These are phyloP conservation scores for Euphorbia celastroides DNA, from an alignment of 441 rosid genomes.

Conservation along the genomic window DNA sequence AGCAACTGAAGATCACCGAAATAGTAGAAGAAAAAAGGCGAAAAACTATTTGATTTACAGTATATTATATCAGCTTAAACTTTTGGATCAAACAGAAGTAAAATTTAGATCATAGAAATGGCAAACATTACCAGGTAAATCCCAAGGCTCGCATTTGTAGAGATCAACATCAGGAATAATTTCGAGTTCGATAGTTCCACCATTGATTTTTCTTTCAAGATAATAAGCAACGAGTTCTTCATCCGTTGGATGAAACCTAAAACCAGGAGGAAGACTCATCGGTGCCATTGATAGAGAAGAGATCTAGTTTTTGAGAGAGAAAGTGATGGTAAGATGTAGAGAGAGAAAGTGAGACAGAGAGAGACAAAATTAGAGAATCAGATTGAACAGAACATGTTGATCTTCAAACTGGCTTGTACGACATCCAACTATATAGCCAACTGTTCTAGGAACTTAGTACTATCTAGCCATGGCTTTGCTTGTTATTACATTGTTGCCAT, in stretches of 20 bases:
- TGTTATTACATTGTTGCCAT: constrained; percentile 26
- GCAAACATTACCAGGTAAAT: constrained; percentile 59
- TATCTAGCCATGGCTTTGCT: not conserved
- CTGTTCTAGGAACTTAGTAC: constrained; percentile 18
- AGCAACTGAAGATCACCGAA: too few relatives aligned
- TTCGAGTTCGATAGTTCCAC: constrained; percentile 62
- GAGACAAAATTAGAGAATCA: constrained; percentile 1
- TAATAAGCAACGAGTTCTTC: constrained; percentile 82
- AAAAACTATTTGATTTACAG: too few relatives aligned
- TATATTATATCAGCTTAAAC: too few relatives aligned
- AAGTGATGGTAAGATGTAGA: not conserved
- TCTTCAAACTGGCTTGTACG: constrained; percentile 20
- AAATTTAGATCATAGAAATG: too few relatives aligned
- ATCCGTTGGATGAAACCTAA: constrained; percentile 80
- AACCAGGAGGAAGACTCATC: constrained; percentile 72
- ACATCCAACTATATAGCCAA: constrained; percentile 33
- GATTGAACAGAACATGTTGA: constrained; percentile 11
- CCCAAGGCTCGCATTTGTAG: constrained; percentile 84
- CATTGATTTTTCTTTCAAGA: constrained; percentile 57
- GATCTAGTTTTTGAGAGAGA: not conserved
- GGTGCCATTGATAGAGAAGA: constrained; percentile 37
- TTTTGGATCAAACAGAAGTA: too few relatives aligned
- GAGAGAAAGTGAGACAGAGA: constrained; percentile 4
- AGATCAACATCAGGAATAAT: constrained; percentile 70
- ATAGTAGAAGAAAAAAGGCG: too few relatives aligned